Evolutionary conservation across 805 yeast genomes (phyloP), one percentile per base, ranked within the genome.

Genomic region (Cyberlindnera nakhonratchasimensis): DNA sequence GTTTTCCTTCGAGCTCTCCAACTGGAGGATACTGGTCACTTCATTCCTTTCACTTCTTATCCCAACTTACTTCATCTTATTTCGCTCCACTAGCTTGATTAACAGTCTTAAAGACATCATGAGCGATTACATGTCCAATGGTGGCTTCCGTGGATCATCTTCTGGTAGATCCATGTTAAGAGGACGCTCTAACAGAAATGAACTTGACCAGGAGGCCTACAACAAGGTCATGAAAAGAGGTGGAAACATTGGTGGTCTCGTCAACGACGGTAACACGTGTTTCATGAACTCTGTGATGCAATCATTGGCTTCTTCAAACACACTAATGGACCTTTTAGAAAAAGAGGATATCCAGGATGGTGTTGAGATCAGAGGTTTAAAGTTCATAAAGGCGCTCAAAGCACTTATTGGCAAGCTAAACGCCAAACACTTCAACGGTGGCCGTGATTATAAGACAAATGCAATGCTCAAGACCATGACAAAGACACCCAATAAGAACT

Each of bases 251-350:
- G 96, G 96, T 20, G 97, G 97, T 1, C 71, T 90, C 28, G 74
- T 77, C 45, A 90, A 90, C 59, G 96, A 87, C 50, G 96, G 97
- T 12, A 90, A 90, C 59, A 88, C 96, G 0, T 90, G 97, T 62
- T 90, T 90, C 55, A 88, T 89, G 95, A 90, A 90, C 64, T 79
- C 89, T 19, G 96, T 90, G 1, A 62, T 90, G 21, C 97, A 90
- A 61, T 75, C 86, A 14, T 64, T 89, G 43, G 89, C 96, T 0
- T 82, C 91, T 0, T 82, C 93, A 0, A 70, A 73, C 20, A 75
- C 80, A 26, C 65, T 88, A 28, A 52, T 70, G 16, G 67, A 69
- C 17, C 86, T 82, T 53, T 67, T 86, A 34, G 75, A 77, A 30
- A 63, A 67, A 8, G 71, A 65, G 37, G 39, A 47, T 1, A 29